Base-by-base conservation (phyloP, 2,329 filamentous ascomycete species). In the Aspergillus eucalypticola region DNA sequence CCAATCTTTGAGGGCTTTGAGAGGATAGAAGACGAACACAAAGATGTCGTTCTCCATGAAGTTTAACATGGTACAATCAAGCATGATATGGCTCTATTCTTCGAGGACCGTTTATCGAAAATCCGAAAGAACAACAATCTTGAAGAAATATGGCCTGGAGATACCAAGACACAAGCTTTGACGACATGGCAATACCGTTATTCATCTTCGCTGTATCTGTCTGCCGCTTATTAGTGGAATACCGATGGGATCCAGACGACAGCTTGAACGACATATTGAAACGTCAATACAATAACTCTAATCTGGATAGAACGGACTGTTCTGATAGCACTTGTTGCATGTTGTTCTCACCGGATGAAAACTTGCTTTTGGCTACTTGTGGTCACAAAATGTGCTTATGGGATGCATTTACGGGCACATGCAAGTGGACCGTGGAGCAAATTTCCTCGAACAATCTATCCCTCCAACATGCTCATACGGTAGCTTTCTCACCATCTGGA, bases 1-100 rank as follows among this genome's bases (percentile, higher is more conserved):
- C 63, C 68, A 5, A 68, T 71, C 13, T 35, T 54, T 3, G 52
- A 64, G 8, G 67, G 66, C 1, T 69, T 71, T 50, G 15, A 59
- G 21, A 23, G 63, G 15, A 63, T 69, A n/a, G 17, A 13, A 3
- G 44, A 61, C n/a, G 46, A 65, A 7, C 54, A 67, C 59, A 66
- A 67, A 39, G 60, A 69, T 52, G 13, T 70, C 11, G 56, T 59
- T 27, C 64, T 72, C 4, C 58, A 60, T 56, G 54, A 71, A 3
- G 61, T 73, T 2, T 55, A 67, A 2, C 39, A 58, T n/a, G 15
- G 38, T 8, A 67, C 62, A 7, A 64, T 68, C 11, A 19, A 65
- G 50, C 64, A 62, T 23, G 66, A 70, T 54, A 69, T 71, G 19
- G 19, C 15, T 1, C 13, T 69, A 17, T 70, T 60, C 54, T 58